Conservation (phyloP, 2,329 filamentous ascomycete species). For the Neobulgaria alba region DNA sequence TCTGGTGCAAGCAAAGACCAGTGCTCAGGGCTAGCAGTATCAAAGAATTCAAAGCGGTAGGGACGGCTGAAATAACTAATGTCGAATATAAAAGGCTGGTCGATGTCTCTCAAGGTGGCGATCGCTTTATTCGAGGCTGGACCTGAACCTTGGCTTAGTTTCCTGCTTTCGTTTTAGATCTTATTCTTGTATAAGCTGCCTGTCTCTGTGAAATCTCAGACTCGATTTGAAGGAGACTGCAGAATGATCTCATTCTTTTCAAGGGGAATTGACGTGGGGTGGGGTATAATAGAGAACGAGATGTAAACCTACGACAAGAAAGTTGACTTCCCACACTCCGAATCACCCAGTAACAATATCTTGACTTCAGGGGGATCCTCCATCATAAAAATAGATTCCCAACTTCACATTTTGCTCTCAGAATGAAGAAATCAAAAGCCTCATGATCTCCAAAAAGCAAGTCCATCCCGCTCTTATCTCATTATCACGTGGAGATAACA, state of each 20-base stretch:
- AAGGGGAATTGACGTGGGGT: background rate
- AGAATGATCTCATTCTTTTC: too few species aligned
- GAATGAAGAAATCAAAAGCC: too few species aligned
- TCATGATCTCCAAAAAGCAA: conserved; percentile 9
- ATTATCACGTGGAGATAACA: conserved; percentile 20
- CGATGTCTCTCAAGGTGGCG: conserved; percentile 44
- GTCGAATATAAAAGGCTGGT: conserved; percentile 54
- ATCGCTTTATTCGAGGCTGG: conserved; percentile 37
- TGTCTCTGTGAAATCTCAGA: too few species aligned
- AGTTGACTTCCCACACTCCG: conserved; percentile 49
- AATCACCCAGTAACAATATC: conserved; percentile 49
- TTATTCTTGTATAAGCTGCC: too few species aligned
- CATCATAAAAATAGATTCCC: conserved; percentile 2
- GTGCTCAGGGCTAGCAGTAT: conserved; percentile 48
- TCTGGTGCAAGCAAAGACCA: conserved; percentile 52
- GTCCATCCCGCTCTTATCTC: too few species aligned
- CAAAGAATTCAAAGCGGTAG: conserved; percentile 50
- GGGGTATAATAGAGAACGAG: background rate
- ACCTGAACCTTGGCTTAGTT: conserved; percentile 39
- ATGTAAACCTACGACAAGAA: conserved; percentile 46
- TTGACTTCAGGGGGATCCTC: conserved; percentile 34
- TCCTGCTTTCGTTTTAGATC: conserved; percentile 31
- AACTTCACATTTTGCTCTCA: too few species aligned
- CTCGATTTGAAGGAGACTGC: too few species aligned
- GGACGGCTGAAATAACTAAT: conserved; percentile 37